phyloP scores from a whole-genome alignment of 208 protist species.

The Crithidia brevicula region DNA sequence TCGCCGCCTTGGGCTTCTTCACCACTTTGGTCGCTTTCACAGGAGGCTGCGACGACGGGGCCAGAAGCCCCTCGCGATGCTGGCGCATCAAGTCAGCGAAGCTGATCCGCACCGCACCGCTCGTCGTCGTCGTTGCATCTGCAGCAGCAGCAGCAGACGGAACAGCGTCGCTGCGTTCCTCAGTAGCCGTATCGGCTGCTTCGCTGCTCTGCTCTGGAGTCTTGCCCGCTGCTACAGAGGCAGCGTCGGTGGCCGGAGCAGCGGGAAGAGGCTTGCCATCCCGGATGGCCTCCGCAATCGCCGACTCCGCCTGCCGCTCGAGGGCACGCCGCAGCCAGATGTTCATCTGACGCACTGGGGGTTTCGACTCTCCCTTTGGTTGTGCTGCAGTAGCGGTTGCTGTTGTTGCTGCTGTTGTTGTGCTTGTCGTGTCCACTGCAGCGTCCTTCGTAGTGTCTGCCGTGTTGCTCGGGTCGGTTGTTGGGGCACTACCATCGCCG shows the following conservation, averaged over 20 bases:
- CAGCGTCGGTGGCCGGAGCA: not conserved
- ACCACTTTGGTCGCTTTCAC: conserved; percentile 45
- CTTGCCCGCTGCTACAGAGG: not conserved
- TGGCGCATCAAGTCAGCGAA: conserved; percentile 41
- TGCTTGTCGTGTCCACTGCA: not conserved
- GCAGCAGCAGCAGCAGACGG: not conserved
- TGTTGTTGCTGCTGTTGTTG: not conserved
- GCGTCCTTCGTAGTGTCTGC: not conserved
- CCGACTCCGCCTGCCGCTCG: conserved; percentile 32
- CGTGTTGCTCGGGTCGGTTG: not conserved
- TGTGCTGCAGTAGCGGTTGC: not conserved
- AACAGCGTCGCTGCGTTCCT: too few relatives aligned
- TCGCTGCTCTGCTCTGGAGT: too few relatives aligned
- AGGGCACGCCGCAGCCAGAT: conserved; percentile 39
- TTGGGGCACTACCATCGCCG: not conserved
- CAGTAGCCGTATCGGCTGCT: too few relatives aligned
- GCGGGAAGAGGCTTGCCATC: conserved; percentile 29
- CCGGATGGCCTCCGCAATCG: conserved; percentile 17
- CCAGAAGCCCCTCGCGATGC: conserved; percentile 37
- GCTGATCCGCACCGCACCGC: not conserved
- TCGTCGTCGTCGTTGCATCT: conserved; percentile 9
- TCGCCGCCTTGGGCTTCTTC: conserved; percentile 29
- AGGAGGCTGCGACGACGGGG: conserved; percentile 23
- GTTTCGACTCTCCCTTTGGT: too few relatives aligned
- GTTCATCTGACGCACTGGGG: conserved; percentile 24